A percentile compares a stretch with the other conserved stretches of the same genome.
Evolutionary conservation across 2,329 filamentous ascomycete genomes (phyloP).

Genomic region (Fusarium guadeloupense): DNA sequence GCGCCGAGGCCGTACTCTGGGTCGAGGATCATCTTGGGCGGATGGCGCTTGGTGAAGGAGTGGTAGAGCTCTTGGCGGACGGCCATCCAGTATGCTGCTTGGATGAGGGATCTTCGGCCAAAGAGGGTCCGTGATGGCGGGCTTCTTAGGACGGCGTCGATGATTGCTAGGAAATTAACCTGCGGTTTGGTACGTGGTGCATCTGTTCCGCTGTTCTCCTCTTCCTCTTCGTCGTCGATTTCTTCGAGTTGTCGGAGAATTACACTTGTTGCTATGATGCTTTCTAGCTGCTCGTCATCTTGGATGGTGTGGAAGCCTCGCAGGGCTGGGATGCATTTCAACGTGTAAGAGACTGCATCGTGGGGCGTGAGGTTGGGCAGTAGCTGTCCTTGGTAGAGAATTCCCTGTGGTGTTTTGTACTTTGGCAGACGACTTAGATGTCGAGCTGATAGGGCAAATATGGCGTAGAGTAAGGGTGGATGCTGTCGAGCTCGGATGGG

Average conservation of each 20-base stretch:
- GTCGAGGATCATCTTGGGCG: conserved; percentile 50
- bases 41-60: conserved; percentile 51
- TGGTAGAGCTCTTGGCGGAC: conserved; percentile 54
- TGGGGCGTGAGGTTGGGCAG: conserved; percentile 49
- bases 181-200: conserved; percentile 32
- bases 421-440: conserved; percentile 52
- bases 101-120: conserved; percentile 48
- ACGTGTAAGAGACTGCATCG: conserved; percentile 53
- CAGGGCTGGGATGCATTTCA: conserved; percentile 52
- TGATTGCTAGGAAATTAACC: conserved; percentile 54
- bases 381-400: conserved; percentile 51
- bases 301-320: conserved; percentile 50
- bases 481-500: conserved; percentile 49
- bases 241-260: conserved; percentile 54
- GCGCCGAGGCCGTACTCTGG: conserved; percentile 48
- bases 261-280: conserved; percentile 53
- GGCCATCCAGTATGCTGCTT: conserved; percentile 55
- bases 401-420: conserved; percentile 49
- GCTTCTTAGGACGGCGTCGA: conserved; percentile 52
- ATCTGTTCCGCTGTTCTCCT: neutral
- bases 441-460: conserved; percentile 53
- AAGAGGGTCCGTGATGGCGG: conserved; percentile 51
- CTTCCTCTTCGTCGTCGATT: conserved; percentile 52
- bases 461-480: conserved; percentile 51
- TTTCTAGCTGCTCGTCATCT: conserved; percentile 53